A percentile compares a stretch with the other conserved stretches of the same genome.
These are phyloP conservation scores for Podosphaera fusca DNA, from an alignment of 2,329 filamentous ascomycete species.

Conservation along the genomic window DNA sequence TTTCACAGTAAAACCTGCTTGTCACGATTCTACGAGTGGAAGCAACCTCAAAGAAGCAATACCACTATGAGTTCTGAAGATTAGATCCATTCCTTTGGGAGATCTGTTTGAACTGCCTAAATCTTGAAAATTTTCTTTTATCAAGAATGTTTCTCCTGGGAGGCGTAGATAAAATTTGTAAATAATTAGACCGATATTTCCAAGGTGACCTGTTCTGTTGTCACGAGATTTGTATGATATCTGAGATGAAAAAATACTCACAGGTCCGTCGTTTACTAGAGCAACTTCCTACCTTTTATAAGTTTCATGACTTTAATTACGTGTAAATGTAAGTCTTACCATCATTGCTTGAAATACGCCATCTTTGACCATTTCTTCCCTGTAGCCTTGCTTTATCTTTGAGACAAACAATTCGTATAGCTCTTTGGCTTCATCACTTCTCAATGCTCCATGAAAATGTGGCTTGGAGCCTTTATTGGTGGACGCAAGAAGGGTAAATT, in stretches of 20 bases:
- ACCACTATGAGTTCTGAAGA: no score
- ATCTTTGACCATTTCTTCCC: constrained; percentile 58
- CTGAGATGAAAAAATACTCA: constrained; percentile 16
- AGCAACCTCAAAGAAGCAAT: no score
- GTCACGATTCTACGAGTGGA: no score
- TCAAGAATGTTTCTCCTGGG: no score
- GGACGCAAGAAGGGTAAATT: constrained; percentile 80
- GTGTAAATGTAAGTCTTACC: constrained; percentile 17
- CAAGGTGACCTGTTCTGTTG: constrained; percentile 12
- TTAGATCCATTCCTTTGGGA: no score
- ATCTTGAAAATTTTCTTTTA: no score
- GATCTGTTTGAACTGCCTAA: no score
- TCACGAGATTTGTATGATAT: neutral
- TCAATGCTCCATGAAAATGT: constrained; percentile 75
- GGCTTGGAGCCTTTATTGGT: constrained; percentile 95
- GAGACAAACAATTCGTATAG: constrained; percentile 69
- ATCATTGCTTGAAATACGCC: constrained; percentile 99
- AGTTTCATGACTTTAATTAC: neutral
- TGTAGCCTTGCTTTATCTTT: constrained; percentile 51
- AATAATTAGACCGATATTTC: constrained; percentile 9
- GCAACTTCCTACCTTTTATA: constrained; percentile 38
- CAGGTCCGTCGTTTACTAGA: constrained; percentile 64
- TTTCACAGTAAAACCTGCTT: no score
- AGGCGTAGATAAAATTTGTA: neutral
- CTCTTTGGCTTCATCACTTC: constrained; percentile 51